A percentile compares a stretch with the other conserved stretches of the same genome.
Evolutionary conservation across 179 eudicot genomes (phyloP).

Genomic region (Actinidia chinensis): DNA sequence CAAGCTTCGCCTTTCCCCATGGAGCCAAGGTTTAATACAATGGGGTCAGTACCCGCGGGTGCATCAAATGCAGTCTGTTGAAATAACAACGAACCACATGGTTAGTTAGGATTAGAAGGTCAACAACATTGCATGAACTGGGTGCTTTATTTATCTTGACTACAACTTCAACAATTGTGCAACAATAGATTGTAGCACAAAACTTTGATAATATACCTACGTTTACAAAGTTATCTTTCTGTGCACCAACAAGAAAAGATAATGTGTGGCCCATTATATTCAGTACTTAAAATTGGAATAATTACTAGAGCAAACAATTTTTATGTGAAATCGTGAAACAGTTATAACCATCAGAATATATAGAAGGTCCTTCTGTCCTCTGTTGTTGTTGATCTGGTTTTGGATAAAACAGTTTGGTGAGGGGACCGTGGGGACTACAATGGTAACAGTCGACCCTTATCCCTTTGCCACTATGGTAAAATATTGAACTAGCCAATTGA

Average conservation of each 20-base stretch:
- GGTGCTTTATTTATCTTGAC: neutral
- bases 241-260: neutral
- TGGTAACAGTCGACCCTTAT: neutral
- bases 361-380: neutral
- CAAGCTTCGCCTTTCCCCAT: conserved; percentile 96
- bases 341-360: neutral
- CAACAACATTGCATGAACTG: neutral
- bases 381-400: neutral
- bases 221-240: neutral
- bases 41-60: conserved; percentile 64
- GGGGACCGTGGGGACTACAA: neutral
- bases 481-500: too few relatives aligned
- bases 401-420: neutral
- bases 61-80: conserved; percentile 68
- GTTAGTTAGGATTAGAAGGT: neutral
- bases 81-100: neutral
- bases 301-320: neutral
- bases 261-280: too few relatives aligned
- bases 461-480: neutral
- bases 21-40: conserved; percentile 59
- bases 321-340: neutral
- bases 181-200: neutral
- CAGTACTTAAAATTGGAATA: neutral
- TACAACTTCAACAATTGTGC: neutral
- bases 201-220: neutral